phyloP scores from a whole-genome alignment of 2,329 filamentous ascomycete genomes.

The Aspergillus versicolor region DNA sequence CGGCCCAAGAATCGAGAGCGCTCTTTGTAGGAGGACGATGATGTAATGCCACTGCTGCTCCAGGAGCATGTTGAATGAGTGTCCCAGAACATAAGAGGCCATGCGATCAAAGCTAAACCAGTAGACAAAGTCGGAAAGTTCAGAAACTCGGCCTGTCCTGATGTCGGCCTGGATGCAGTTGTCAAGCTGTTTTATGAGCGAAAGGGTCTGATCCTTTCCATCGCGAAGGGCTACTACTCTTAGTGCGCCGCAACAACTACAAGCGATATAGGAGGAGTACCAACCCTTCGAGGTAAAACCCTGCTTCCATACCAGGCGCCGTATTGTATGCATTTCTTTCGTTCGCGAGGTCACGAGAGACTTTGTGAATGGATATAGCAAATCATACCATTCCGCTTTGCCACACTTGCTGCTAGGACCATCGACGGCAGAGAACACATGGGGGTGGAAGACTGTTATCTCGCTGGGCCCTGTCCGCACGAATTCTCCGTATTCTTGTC shows the following conservation, averaged over 20 bases:
- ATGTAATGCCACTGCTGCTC: slow-evolving; percentile 27
- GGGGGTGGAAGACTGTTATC: slow-evolving; percentile 20
- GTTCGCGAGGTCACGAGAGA: slow-evolving; percentile 11
- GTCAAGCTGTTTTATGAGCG: background rate
- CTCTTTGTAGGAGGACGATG: slow-evolving; percentile 25
- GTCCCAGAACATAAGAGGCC: slow-evolving; percentile 33
- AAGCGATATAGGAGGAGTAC: background rate
- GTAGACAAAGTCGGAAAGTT: slow-evolving; percentile 18
- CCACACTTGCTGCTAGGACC: slow-evolving; percentile 12
- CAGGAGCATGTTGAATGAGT: slow-evolving; percentile 32
- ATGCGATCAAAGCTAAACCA: slow-evolving; percentile 36
- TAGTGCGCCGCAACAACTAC: no score
- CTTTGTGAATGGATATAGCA: slow-evolving; percentile 14
- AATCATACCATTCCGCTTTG: slow-evolving; percentile 22
- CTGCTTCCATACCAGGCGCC: background rate
- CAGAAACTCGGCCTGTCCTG: background rate
- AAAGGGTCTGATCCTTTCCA: background rate
- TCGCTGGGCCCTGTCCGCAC: slow-evolving; percentile 24
- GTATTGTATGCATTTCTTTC: background rate
- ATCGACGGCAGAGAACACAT: slow-evolving; percentile 18
- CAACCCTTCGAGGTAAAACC: slow-evolving; percentile 1
- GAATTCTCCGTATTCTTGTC: slow-evolving; percentile 34
- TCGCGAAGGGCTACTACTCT: background rate
- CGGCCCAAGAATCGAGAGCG: slow-evolving; percentile 29
- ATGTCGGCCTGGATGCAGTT: background rate